Evolutionary conservation across 2,329 filamentous ascomycete species (phyloP).

Genomic region (Aspergillus brunneoviolaceus): DNA sequence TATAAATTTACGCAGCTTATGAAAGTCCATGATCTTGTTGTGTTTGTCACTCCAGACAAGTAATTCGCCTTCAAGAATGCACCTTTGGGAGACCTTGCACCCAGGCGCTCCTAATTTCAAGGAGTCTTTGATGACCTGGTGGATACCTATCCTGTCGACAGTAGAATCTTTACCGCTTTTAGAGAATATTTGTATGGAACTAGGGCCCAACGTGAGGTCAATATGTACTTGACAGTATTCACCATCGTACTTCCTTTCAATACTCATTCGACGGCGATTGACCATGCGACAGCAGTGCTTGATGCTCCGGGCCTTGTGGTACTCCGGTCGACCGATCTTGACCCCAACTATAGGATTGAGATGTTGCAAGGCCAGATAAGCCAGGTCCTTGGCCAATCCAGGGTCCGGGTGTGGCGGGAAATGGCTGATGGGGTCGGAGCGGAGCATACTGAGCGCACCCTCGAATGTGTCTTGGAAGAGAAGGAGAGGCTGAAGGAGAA

Average conservation of each 20-base stretch:
- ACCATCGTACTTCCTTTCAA: constrained; percentile 81
- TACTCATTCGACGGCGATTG: constrained; percentile 61
- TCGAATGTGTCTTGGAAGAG: constrained; percentile 68
- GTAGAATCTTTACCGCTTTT: constrained; percentile 93
- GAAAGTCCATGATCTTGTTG: constrained; percentile 68
- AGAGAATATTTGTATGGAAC: constrained; percentile 77
- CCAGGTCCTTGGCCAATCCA: constrained; percentile 30
- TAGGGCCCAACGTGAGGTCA: constrained; percentile 56
- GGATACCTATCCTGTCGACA: constrained; percentile 62
- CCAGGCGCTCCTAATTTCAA: constrained; percentile 60
- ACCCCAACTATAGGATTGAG: constrained; percentile 58
- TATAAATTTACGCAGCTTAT: constrained; percentile 80
- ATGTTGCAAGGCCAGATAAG: constrained; percentile 38
- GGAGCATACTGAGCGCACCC: constrained; percentile 58
- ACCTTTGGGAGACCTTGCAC: constrained; percentile 62
- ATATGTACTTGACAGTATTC: constrained; percentile 91
- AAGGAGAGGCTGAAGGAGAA: constrained; percentile 67
- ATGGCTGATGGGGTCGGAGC: constrained; percentile 31
- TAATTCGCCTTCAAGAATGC: constrained; percentile 81
- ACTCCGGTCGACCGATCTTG: constrained; percentile 65
- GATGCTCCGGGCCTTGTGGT: constrained; percentile 67
- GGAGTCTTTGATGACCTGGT: constrained; percentile 63
- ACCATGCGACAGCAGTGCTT: constrained; percentile 71
- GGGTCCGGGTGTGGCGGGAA: constrained; percentile 40
- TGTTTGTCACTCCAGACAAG: constrained; percentile 72